A percentile compares a stretch with the other conserved stretches of the same genome.
phyloP scores from a whole-genome alignment of 2,329 filamentous ascomycete species.

The Shiraia sp. region DNA sequence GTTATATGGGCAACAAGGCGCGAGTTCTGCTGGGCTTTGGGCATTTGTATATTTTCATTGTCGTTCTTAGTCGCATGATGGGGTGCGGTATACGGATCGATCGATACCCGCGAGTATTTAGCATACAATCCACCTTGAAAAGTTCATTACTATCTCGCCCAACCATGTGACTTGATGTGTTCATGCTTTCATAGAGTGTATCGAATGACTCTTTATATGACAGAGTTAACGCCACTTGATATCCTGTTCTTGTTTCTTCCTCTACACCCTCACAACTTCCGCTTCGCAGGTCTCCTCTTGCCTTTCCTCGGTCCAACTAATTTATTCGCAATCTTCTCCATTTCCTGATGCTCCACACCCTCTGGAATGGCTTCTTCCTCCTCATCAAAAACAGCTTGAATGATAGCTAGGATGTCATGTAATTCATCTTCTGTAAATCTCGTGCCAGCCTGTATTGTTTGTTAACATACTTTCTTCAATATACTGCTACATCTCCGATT shows the following conservation, averaged over 20 bases:
- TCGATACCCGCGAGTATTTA: conserved; percentile 22
- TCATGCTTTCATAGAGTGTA: background rate
- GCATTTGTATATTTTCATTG: conserved; percentile 14
- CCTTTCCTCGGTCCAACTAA: conserved; percentile 32
- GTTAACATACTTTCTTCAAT: background rate
- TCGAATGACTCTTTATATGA: too few species aligned
- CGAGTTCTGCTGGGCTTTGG: conserved; percentile 19
- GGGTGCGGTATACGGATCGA: conserved; percentile 16
- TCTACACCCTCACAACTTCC: conserved; percentile 4
- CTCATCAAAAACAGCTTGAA: conserved; percentile 35
- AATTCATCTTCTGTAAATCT: conserved; percentile 38
- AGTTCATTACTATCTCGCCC: background rate
- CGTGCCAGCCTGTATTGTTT: conserved; percentile 19
- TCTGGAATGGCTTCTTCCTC: conserved; percentile 31
- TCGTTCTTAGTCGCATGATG: conserved; percentile 20
- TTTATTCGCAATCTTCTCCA: conserved; percentile 36
- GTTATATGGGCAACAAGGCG: conserved; percentile 16
- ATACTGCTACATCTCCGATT: background rate
- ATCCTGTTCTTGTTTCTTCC: background rate
- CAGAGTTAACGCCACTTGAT: too few species aligned
- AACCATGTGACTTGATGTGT: background rate
- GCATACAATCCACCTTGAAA: conserved; percentile 19
- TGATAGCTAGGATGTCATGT: conserved; percentile 31
- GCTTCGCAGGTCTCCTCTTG: conserved; percentile 20
- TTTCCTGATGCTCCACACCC: conserved; percentile 30